phyloP scores from a whole-genome alignment of 768 basidiomycete genomes.

The Pleurotus eryngii region DNA sequence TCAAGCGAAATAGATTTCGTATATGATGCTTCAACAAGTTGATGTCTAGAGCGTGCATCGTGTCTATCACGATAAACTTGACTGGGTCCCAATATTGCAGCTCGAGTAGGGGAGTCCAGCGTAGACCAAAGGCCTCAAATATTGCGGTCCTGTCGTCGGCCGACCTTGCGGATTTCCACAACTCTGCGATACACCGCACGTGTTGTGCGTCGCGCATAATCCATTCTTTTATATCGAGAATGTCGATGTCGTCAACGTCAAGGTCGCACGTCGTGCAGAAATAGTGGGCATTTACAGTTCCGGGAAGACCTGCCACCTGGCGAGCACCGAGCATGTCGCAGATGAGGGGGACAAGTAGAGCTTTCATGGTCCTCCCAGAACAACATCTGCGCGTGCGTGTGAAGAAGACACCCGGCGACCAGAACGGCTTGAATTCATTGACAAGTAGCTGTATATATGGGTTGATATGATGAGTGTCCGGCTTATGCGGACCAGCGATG shows the following conservation, averaged over 20 bases:
- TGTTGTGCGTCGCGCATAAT: conserved; percentile 7
- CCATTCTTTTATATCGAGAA: conserved; percentile 16
- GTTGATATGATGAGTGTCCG: no score
- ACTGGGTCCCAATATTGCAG: conserved; percentile 34
- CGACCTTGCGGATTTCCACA: conserved; percentile 15
- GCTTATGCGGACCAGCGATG: no score
- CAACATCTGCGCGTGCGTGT: no score
- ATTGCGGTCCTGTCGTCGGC: conserved; percentile 3
- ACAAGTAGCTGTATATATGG: no score
- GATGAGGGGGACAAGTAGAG: neutral
- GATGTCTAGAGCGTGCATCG: conserved; percentile 36
- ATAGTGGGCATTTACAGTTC: conserved; percentile 7
- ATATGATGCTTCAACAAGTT: conserved; percentile 24
- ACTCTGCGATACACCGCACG: conserved; percentile 10
- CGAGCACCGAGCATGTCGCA: conserved; percentile 6
- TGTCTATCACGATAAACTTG: conserved; percentile 24
- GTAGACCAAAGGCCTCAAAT: conserved; percentile 19
- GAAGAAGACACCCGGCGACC: no score
- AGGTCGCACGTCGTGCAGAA: conserved; percentile 22
- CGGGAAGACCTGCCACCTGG: neutral
- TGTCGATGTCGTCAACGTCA: conserved; percentile 12
- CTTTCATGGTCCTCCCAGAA: neutral
- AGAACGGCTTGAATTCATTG: no score
- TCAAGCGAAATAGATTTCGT: conserved; percentile 12
- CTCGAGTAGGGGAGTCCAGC: conserved; percentile 24